Percentiles rank a stretch among this genome's conserved stretches.
These are phyloP conservation scores for Suillus bovinus DNA, from an alignment of 768 basidiomycete species.

Conservation along the genomic window DNA sequence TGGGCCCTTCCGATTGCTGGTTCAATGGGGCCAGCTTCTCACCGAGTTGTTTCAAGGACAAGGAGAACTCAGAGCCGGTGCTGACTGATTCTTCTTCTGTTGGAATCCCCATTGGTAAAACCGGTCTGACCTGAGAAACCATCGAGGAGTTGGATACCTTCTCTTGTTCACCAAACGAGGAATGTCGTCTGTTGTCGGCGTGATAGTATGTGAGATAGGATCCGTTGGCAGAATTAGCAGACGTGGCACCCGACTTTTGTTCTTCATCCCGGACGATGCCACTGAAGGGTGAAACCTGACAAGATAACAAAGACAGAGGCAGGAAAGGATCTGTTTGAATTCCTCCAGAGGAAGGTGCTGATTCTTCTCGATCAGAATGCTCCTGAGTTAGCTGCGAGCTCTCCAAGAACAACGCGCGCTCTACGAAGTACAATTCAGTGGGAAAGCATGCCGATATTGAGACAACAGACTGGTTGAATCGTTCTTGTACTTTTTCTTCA, in stretches of 20 bases:
- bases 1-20: slow-evolving; percentile 23
- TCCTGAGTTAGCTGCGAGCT: slow-evolving; percentile 16
- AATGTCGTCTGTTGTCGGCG: neutral
- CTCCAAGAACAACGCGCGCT: slow-evolving; percentile 29
- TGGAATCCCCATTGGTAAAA: slow-evolving; percentile 11
- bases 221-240: neutral
- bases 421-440: slow-evolving; percentile 15
- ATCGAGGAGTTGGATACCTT: neutral
- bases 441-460: neutral
- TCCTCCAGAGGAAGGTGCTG: neutral
- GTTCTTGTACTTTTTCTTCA: slow-evolving; percentile 36
- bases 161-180: slow-evolving; percentile 11
- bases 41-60: slow-evolving; percentile 34
- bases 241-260: neutral
- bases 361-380: slow-evolving; percentile 4
- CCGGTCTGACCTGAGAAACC: slow-evolving; percentile 12
- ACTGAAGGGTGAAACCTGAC: slow-evolving; percentile 2
- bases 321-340: slow-evolving; percentile 12
- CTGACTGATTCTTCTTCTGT: slow-evolving; percentile 15
- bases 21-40: slow-evolving; percentile 29
- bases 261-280: slow-evolving; percentile 10
- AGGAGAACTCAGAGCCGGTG: slow-evolving; percentile 22
- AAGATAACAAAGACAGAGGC: slow-evolving; percentile 11
- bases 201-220: neutral
- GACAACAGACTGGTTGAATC: slow-evolving; percentile 32